Conservation (phyloP, 2,329 filamentous ascomycete genomes). For the Plectosphaerella cucumerina region DNA sequence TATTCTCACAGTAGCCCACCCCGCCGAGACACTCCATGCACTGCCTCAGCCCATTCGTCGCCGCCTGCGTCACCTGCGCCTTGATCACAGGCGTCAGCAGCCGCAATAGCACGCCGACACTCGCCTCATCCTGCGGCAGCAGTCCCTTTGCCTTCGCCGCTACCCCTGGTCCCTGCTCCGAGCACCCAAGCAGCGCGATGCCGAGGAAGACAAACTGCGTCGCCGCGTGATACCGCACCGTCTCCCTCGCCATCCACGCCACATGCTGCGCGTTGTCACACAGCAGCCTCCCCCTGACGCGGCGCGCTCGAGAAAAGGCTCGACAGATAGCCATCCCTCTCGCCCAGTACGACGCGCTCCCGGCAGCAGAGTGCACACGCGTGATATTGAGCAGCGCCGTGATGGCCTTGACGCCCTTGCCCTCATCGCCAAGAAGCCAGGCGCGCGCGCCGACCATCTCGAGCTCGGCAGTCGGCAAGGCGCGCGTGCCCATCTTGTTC, state of each 20-base stretch:
- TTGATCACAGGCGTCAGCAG: slow-evolving; percentile 58
- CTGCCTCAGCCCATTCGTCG: slow-evolving; percentile 45
- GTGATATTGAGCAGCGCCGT: slow-evolving; percentile 65
- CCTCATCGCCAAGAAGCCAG: slow-evolving; percentile 63
- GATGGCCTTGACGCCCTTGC: slow-evolving; percentile 65
- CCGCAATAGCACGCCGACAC: slow-evolving; percentile 43
- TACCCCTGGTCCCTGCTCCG: slow-evolving; percentile 35
- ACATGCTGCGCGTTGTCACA: slow-evolving; percentile 52
- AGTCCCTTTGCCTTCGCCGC: background rate
- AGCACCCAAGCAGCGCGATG: slow-evolving; percentile 49
- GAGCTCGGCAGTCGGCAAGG: slow-evolving; percentile 69
- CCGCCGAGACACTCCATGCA: slow-evolving; percentile 64
- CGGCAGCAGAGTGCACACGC: slow-evolving; percentile 52
- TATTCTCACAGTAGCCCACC: slow-evolving; percentile 63
- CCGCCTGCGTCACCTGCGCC: slow-evolving; percentile 48
- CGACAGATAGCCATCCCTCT: slow-evolving; percentile 54
- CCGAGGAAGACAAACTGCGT: too few species aligned
- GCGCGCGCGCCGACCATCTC: slow-evolving; percentile 59
- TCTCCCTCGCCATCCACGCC: slow-evolving; percentile 51
- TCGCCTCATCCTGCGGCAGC: slow-evolving; percentile 27
- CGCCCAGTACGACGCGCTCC: slow-evolving; percentile 47
- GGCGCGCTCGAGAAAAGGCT: slow-evolving; percentile 54
- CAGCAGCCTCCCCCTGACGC: slow-evolving; percentile 45
- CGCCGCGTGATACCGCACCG: too few species aligned
- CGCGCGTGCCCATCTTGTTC: slow-evolving; percentile 66